Base-by-base conservation (phyloP, 2,329 filamentous ascomycete genomes). In the Cytospora chrysosperma region DNA sequence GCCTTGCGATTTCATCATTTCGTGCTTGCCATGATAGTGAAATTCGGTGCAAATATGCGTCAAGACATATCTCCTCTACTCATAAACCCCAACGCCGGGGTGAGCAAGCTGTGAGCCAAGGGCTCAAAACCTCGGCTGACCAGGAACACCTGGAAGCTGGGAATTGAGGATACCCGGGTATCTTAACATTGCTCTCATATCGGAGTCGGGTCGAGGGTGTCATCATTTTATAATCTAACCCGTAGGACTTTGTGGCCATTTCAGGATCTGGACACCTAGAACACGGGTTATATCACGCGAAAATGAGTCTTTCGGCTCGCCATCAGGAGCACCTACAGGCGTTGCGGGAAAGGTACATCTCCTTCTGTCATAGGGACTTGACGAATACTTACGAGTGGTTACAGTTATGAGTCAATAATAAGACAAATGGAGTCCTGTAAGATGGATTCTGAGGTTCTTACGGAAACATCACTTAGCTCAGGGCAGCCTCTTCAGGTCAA, bases 11-110 rank as follows among this genome's bases (percentile, higher is more conserved):
- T 37, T 37, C 34, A 13, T 37, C n/a, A 30, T 30, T 30, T 30
- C 34, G 13, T 47, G 21, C 34, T 4, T 47, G 21, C n/a, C 19
- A 53, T 64, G 62, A 37, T 34, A 57, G 15, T 28, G 27, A 37
- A 30, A 21, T 40, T 43, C 19, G 19, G 26, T 57, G 26, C 28
- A 26, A 61, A 21, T 32, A 70, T 65, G 57, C 21, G 40, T 52
- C 56, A 59, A 64, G 56, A 50, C n/a, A 53, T 55, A 24, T 15
- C 52, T 32, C 24, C 49, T 63, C 24, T 60, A 27, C 15, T 62
- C 65, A 73, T 79, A 78, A 82, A 75, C 81, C 82, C 82, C 81
- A 83, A 81, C 71, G 81, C 66, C 69, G 81, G 81, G 82, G 81
- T 82, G 66, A 49, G 47, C 30, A 53, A 32, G 51, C 47, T 61